Conservation (phyloP, 2,329 filamentous ascomycete genomes). For the Xylaria sp. region DNA sequence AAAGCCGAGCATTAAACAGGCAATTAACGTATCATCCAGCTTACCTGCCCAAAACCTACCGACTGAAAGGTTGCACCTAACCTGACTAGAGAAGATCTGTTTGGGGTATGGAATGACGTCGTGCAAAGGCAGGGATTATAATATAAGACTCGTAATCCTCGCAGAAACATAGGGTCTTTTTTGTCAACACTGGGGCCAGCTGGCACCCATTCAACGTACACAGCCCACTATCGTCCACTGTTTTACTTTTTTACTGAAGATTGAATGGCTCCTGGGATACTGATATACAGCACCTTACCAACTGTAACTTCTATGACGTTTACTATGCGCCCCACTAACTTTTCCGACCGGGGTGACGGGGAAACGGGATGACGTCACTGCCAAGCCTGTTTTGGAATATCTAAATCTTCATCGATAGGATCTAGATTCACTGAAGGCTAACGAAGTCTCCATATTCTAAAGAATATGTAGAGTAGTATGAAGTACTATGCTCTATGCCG, state of each 20-base stretch:
- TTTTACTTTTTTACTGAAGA: not conserved
- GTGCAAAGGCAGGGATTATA: slow-evolving; percentile 1
- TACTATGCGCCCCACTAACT: slow-evolving; percentile 1
- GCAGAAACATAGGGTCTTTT: not conserved
- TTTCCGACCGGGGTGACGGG: not conserved
- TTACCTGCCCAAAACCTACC: not conserved
- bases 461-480: not conserved
- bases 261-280: not conserved
- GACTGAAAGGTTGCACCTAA: not conserved
- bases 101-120: slow-evolving; percentile 29
- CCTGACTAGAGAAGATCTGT: not conserved
- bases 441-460: not conserved
- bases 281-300: not conserved
- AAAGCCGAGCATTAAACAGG: slow-evolving; percentile 29
- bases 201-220: not conserved
- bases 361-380: slow-evolving; percentile 28
- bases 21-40: not conserved
- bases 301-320: slow-evolving; percentile 22
- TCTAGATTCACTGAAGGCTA: not conserved
- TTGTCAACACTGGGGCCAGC: not conserved
- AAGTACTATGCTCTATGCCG: not conserved
- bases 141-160: not conserved
- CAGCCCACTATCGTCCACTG: not conserved
- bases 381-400: slow-evolving; percentile 1
- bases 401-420: not conserved